A percentile compares a stretch with the other conserved stretches of the same genome.
Evolutionary conservation across 768 basidiomycete genomes (phyloP).

Genomic region (Chlorophyllum brunneum): DNA sequence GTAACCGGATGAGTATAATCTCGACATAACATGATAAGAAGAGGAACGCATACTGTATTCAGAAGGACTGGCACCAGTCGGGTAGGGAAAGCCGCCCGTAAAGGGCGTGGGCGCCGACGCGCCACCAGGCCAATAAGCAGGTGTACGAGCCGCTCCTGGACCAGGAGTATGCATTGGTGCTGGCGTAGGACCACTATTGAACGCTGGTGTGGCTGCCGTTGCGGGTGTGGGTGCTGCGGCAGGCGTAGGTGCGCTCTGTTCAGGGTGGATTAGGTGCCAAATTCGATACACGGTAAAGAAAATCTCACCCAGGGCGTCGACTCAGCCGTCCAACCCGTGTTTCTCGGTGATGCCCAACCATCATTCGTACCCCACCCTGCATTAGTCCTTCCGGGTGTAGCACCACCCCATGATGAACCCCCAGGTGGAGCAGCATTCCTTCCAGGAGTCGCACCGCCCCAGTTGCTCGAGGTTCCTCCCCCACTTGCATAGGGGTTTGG

Average conservation of each 20-base stretch:
- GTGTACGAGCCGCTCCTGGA: conserved; percentile 17
- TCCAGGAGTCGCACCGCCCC: conserved; percentile 44
- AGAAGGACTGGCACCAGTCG: not conserved
- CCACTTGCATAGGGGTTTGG: conserved; percentile 71
- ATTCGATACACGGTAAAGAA: not conserved
- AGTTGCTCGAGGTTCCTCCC: conserved; percentile 24
- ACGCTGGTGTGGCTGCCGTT: conserved; percentile 31
- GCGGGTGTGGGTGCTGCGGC: conserved; percentile 18
- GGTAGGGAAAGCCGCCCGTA: conserved; percentile 1
- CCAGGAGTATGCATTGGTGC: conserved; percentile 29
- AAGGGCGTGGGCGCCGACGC: conserved; percentile 13
- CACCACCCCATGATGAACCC: conserved; percentile 38
- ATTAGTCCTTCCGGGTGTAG: conserved; percentile 34
- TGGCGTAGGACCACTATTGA: conserved; percentile 32
- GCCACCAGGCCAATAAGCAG: conserved; percentile 39
- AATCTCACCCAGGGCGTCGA: conserved; percentile 20
- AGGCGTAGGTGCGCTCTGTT: conserved; percentile 48
- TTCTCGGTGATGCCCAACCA: conserved; percentile 11
- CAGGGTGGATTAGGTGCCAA: conserved; percentile 5
- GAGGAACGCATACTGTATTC: conserved; percentile 14
- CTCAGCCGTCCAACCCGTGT: conserved; percentile 8
- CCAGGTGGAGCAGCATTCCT: conserved; percentile 22
- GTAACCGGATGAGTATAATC: conserved; percentile 6
- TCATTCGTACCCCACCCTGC: conserved; percentile 18
- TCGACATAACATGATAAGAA: not conserved